These are phyloP conservation scores for Hymenoscyphus fructigenus DNA, from an alignment of 2,329 filamentous ascomycete genomes.

Conservation along the genomic window DNA sequence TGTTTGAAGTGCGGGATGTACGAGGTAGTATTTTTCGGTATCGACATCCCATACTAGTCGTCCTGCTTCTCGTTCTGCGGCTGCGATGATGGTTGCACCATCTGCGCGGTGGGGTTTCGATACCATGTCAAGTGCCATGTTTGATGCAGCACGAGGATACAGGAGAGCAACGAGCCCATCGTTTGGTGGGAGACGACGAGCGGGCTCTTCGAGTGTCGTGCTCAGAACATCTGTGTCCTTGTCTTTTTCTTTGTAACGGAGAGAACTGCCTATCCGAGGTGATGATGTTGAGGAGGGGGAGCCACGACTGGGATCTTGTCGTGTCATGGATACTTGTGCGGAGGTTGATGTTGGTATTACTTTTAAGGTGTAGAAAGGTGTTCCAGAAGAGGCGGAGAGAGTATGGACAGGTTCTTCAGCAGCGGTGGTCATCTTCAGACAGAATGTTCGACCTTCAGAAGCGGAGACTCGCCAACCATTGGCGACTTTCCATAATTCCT, in stretches of 20 bases:
- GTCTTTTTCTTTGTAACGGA: constrained; percentile 20
- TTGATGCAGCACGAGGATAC: constrained; percentile 65
- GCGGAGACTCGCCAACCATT: constrained; percentile 67
- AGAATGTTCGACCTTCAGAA: constrained; percentile 58
- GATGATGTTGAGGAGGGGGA: constrained; percentile 24
- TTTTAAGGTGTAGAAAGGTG: constrained; percentile 67
- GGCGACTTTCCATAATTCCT: constrained; percentile 65
- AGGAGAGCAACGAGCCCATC: constrained; percentile 67
- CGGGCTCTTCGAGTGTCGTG: constrained; percentile 57
- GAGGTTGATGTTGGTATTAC: constrained; percentile 64
- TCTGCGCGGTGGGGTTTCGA: constrained; percentile 48
- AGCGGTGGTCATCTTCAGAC: constrained; percentile 55
- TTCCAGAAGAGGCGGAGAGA: constrained; percentile 54
- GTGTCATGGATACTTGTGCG: constrained; percentile 57
- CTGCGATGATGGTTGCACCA: constrained; percentile 55
- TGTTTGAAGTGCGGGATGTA: constrained; percentile 61
- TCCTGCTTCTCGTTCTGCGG: constrained; percentile 68
- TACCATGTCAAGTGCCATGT: constrained; percentile 55
- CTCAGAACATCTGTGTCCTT: constrained; percentile 48
- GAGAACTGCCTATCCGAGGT: constrained; percentile 19
- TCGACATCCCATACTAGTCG: constrained; percentile 71
- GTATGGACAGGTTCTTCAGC: constrained; percentile 65
- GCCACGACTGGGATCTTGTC: constrained; percentile 59
- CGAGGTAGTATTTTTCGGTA: constrained; percentile 57
- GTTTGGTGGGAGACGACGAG: constrained; percentile 53